Evolutionary conservation across 176 grass and related monocot species (phyloP).

Genomic region (maize (Zea mays)): DNA sequence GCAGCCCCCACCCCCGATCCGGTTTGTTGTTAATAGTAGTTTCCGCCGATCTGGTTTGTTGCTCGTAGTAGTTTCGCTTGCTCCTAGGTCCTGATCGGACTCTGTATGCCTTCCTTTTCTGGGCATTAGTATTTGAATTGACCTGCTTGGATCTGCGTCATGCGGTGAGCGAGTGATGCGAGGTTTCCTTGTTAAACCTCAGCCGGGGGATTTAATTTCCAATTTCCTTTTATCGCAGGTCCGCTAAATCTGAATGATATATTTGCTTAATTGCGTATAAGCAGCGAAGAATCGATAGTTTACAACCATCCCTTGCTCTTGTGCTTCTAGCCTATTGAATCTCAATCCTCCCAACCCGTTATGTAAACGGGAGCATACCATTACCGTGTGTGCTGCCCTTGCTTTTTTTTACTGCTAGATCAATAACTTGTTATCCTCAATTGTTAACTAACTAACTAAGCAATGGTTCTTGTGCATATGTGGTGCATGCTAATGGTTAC

Average conservation of each 20-base stretch:
- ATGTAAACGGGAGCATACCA: not conserved
- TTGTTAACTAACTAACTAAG: not conserved
- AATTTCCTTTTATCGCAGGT: not conserved
- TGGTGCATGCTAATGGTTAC: not conserved
- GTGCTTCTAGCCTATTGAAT: not conserved
- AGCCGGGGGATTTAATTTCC: not conserved
- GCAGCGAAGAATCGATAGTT: no score
- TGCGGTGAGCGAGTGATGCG: not conserved
- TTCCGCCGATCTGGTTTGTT: not conserved
- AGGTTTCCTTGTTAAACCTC: conserved; percentile 18
- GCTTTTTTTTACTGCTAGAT: conserved; percentile 10
- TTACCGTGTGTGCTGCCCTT: not conserved
- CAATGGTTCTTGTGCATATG: not conserved
- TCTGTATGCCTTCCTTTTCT: not conserved
- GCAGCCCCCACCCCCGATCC: not conserved
- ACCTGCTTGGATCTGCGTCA: not conserved
- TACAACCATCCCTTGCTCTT: not conserved
- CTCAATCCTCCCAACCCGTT: not conserved
- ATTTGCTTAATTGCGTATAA: not conserved
- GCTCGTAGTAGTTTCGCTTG: not conserved
- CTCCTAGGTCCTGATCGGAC: conserved; percentile 13
- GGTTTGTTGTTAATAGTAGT: not conserved
- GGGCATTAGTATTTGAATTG: not conserved
- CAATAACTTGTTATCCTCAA: not conserved
- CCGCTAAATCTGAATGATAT: not conserved